Conservation (phyloP, 2,329 filamentous ascomycete species). For the Fusarium transvaalense region DNA sequence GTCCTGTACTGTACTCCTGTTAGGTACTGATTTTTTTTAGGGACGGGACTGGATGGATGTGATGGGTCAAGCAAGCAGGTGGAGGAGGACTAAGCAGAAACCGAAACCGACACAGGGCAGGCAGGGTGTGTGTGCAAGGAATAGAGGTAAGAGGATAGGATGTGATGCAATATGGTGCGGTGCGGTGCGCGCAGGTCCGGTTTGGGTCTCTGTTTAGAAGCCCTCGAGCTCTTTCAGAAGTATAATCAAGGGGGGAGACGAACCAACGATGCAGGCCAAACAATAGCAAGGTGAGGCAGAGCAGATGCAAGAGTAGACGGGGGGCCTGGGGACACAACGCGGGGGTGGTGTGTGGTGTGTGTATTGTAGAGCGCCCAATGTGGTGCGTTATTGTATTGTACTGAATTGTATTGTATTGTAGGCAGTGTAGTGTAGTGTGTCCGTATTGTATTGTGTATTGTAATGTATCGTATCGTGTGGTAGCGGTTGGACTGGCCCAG, state of each 20-base stretch:
- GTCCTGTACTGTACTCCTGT: constrained; percentile 29
- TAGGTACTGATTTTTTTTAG: constrained; percentile 39
- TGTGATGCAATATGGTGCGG: constrained; percentile 3
- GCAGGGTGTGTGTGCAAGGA: constrained; percentile 46
- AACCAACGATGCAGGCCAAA: constrained; percentile 44
- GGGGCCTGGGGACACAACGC: constrained; percentile 38
- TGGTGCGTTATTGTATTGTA: constrained; percentile 2
- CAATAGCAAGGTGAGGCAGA: constrained; percentile 23
- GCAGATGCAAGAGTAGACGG: constrained; percentile 28
- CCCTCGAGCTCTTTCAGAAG: constrained; percentile 21
- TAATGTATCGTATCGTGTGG: constrained; percentile 16
- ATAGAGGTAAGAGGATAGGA: constrained; percentile 22
- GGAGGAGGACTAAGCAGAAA: constrained; percentile 37
- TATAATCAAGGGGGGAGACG: constrained; percentile 22
- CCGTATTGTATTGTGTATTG: constrained; percentile 6
- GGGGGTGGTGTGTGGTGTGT: constrained; percentile 36
- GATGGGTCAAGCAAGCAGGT: constrained; percentile 45
- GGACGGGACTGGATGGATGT: constrained; percentile 11
- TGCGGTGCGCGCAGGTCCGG: constrained; percentile 20
- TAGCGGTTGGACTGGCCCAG: constrained; percentile 35
- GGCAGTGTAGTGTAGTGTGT: constrained; percentile 18
- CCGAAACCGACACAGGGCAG: constrained; percentile 30
- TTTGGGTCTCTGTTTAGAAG: constrained; percentile 17
- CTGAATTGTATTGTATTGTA: background rate
- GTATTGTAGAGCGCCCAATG: constrained; percentile 7